Evolutionary conservation across 805 yeast genomes (phyloP), one percentile per base, ranked within the genome.

Genomic region (Candida methanosorbosa): DNA sequence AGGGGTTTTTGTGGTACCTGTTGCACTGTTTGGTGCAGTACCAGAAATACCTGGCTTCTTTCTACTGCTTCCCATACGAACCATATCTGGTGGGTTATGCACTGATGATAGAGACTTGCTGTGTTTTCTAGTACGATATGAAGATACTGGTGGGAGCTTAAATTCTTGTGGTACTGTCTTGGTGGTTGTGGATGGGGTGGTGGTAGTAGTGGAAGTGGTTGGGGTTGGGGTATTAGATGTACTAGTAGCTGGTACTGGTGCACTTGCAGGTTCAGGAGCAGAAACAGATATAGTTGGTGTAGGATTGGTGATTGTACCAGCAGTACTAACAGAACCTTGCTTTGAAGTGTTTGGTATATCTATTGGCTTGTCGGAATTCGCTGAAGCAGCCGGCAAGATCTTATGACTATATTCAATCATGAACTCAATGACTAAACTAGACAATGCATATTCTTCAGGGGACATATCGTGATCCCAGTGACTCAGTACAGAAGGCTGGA

Each of bases 401-500:
- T 78, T 76, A 53, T 81, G 80, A 16, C 90, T 80, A 54, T 90
- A 86, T 44, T 81, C 88, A 38, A 90, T 83, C 62, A 92, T 69
- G 44, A 90, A 87, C 50, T 88, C 94, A 18, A 92, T 81, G 23
- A 85, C 95, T 7, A 77, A 68, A 44, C 88, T 86, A 5, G 95
- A 83, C 24, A 86, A 61, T 11, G 84, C 90, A 59, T 88, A 88
- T 57, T 92, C 97, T 22, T 78, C 85, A 1, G 97, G 97, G 28
- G 81, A 75, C 78, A 90, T 75, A 52, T 88, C 96, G 56, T 92
- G 97, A 44, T 70, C 72, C 5, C 96, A 95, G 56, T 90, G 97
- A 9, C 94, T 82, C 35, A 92, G 64, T 14, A 92, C 77, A n/a
- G 95, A 83, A 3, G 98, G 97, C 61, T 92, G 98, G 63, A 92